Evolutionary conservation across 2,329 filamentous ascomycete species (phyloP).

Genomic region (Magnaporthiopsis rhizophila): DNA sequence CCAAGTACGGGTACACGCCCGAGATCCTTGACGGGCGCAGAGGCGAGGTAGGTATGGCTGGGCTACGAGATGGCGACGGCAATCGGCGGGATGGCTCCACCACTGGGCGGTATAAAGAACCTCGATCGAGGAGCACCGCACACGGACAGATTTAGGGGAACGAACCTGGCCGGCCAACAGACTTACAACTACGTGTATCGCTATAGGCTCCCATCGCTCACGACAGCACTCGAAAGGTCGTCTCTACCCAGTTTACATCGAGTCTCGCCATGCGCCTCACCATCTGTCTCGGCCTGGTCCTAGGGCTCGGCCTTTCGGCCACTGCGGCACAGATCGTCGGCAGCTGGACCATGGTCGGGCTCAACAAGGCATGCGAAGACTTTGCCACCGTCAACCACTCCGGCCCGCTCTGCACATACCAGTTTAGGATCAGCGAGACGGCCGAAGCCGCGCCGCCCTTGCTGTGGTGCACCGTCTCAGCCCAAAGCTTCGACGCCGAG

Average conservation of each 20-base stretch:
- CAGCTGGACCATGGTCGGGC: not conserved
- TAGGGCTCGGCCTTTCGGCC: not conserved
- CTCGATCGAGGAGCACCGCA: not conserved
- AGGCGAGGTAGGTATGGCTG: not conserved
- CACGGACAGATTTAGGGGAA: not conserved
- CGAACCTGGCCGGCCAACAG: not conserved
- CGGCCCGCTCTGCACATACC: slow-evolving; percentile 1
- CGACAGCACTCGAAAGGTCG: not conserved
- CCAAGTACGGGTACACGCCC: not conserved
- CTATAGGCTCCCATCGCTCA: not conserved
- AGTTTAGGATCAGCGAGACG: slow-evolving; percentile 4
- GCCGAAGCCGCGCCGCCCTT: not conserved
- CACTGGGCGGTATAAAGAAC: not conserved
- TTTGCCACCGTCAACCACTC: not conserved
- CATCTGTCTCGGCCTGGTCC: not conserved
- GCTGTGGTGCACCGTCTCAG: not conserved
- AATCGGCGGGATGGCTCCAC: not conserved
- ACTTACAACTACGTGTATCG: not conserved
- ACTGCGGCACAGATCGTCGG: not conserved
- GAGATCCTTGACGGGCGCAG: not conserved
- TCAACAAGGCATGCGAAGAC: not conserved
- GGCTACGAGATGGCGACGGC: not conserved
- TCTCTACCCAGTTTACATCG: not conserved
- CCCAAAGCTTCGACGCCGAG: not conserved
- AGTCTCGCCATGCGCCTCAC: not conserved